Evolutionary conservation across 495 filamentous ascomycete genomes (phyloP), one percentile per base, ranked within the genome.

Genomic region (Cryomyces minteri): DNA sequence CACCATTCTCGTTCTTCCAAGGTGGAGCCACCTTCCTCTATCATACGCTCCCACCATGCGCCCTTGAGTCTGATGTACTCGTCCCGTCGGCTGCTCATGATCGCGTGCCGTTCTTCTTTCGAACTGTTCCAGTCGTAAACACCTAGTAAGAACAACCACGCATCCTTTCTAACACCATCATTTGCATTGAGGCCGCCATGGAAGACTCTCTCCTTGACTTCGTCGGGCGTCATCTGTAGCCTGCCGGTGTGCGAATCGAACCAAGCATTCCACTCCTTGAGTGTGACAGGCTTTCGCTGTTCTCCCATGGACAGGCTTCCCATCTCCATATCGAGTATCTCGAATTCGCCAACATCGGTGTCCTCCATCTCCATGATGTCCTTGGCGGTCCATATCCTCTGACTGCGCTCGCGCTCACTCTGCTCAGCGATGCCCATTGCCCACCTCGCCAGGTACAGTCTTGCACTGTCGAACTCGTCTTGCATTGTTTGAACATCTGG

Each of bases 351-450:
- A 8, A 98, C 84, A 32, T 82, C 80, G 43, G 83, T 93, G 48
- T 95, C 80, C 60, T 98, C 90, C 61, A 92, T 79, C 57, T 90
- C 88, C 48, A 96, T 70, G 11, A 94, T 79, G 65, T 98, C 90
- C 54, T 77, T 78, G 4, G 84, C 88, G 0, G 87, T 93, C 80
- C 85, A 98, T 52, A 94, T 92, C 34, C 87, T 69, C 58, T 83
- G 77, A 44, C 74, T 84, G 32, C 76, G 60, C 43, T 98, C 90
- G 37, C 74, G 68, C 58, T 98, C 90, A 54, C 86, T 84, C 64
- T 96, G 90, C 59, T 98, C 90, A 0, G 88, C 86, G 44, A 98
- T 92, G 1, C 84, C 92, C 90, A 96, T 96, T 0, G 90, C 90
- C 90, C 90, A 98, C 40, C 90, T 70, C 4, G 90, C 90, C 25